Percentiles rank a stretch among this genome's conserved stretches.
phyloP scores from a whole-genome alignment of 1,284 basidiomycete species.

The Boletus austroedulis region DNA sequence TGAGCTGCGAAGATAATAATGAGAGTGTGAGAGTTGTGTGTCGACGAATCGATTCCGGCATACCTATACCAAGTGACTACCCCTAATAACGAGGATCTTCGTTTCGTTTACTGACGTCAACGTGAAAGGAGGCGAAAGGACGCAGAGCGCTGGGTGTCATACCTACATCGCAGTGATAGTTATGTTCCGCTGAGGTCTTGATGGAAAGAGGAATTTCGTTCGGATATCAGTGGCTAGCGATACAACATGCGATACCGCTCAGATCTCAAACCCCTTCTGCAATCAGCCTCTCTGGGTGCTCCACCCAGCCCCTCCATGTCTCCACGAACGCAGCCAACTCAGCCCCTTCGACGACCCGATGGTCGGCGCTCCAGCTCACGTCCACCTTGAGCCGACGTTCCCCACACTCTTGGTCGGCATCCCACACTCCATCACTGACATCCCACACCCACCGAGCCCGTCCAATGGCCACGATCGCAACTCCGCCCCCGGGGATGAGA shows the following conservation, averaged over 20 bases:
- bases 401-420: slow-evolving; percentile 34
- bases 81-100: too few relatives aligned
- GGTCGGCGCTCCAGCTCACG: slow-evolving; percentile 88
- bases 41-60: too few relatives aligned
- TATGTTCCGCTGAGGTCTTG: too few relatives aligned
- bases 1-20: background rate
- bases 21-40: background rate
- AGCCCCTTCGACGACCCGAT: slow-evolving; percentile 89
- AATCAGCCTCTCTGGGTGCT: slow-evolving; percentile 73
- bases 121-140: too few relatives aligned
- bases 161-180: too few relatives aligned
- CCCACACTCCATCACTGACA: slow-evolving; percentile 42
- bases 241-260: too few relatives aligned
- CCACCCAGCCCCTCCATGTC: slow-evolving; percentile 83
- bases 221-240: too few relatives aligned
- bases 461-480: slow-evolving; percentile 89
- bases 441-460: slow-evolving; percentile 82
- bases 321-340: slow-evolving; percentile 91
- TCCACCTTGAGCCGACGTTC: slow-evolving; percentile 68
- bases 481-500: slow-evolving; percentile 83
- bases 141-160: too few relatives aligned
- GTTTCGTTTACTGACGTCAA: too few relatives aligned
- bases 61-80: too few relatives aligned
- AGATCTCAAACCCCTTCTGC: slow-evolving; percentile 52
- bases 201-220: too few relatives aligned